Conservation (phyloP, 768 basidiomycete species). For the Kockovaella imperatae region DNA sequence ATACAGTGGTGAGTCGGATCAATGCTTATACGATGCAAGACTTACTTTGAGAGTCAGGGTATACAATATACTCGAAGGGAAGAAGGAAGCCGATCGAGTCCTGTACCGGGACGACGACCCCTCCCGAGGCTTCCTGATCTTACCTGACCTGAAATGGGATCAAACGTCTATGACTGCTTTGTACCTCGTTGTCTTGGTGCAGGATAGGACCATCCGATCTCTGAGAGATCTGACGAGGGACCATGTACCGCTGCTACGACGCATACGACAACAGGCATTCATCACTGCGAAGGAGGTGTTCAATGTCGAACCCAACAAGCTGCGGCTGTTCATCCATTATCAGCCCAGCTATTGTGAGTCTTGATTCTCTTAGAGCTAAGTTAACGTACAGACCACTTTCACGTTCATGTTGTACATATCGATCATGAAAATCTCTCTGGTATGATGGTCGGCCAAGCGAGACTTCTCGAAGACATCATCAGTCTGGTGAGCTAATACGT, state of each 20-base stretch:
- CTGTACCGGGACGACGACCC: conserved; percentile 54
- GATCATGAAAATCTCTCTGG: conserved; percentile 60
- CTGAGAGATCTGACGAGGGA: conserved; percentile 63
- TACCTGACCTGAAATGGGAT: conserved; percentile 99
- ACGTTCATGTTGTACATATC: conserved; percentile 81
- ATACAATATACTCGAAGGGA: conserved; percentile 67
- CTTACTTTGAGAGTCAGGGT: conserved; percentile 57
- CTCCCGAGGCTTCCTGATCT: conserved; percentile 59
- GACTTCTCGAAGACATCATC: conserved; percentile 86
- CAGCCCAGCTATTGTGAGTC: conserved; percentile 87
- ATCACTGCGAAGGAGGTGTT: conserved; percentile 57
- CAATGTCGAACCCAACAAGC: conserved; percentile 55
- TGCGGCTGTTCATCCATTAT: conserved; percentile 85
- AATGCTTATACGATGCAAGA: background rate
- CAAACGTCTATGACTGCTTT: conserved; percentile 62
- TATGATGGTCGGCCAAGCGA: conserved; percentile 81
- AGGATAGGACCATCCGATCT: conserved; percentile 57
- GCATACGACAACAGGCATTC: conserved; percentile 56
- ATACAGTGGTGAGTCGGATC: conserved; percentile 61
- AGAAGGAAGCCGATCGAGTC: conserved; percentile 65
- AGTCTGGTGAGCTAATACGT: conserved; percentile 54
- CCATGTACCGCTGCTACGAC: conserved; percentile 62
- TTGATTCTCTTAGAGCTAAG: background rate
- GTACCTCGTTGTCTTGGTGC: conserved; percentile 74
- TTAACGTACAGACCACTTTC: conserved; percentile 71